phyloP scores from a whole-genome alignment of 2,329 filamentous ascomycete genomes.

The Pezicula carpinea region DNA sequence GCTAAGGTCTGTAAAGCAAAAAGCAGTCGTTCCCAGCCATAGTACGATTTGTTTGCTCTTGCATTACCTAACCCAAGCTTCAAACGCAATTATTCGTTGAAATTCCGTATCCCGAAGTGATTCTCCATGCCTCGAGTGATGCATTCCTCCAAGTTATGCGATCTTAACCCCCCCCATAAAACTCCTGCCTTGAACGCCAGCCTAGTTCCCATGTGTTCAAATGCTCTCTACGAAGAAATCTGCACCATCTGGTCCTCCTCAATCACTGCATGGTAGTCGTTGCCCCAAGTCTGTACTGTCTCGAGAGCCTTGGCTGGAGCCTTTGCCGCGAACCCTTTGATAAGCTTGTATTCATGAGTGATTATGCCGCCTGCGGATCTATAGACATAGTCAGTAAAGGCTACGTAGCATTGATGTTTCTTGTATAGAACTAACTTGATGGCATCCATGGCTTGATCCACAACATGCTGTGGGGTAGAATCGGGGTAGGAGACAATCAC shows the following conservation, averaged over 20 bases:
- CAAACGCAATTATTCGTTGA: too few species aligned
- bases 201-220: neutral
- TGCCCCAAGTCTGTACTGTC: slow-evolving; percentile 58
- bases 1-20: too few species aligned
- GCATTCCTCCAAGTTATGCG: neutral
- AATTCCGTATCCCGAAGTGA: too few species aligned
- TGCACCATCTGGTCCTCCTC: slow-evolving; percentile 71
- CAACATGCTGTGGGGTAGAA: slow-evolving; percentile 58
- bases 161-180: neutral
- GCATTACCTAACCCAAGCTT: too few species aligned
- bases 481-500: slow-evolving; percentile 76
- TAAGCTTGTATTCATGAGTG: slow-evolving; percentile 68
- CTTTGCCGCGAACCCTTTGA: slow-evolving; percentile 72
- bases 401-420: neutral
- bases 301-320: slow-evolving; percentile 66
- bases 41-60: too few species aligned
- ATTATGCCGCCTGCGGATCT: slow-evolving; percentile 65
- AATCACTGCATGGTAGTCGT: slow-evolving; percentile 58
- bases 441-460: slow-evolving; percentile 67
- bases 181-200: neutral
- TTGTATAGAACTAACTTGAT: slow-evolving; percentile 40
- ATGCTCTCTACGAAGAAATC: neutral
- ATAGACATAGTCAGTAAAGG: neutral
- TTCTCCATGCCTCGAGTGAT: too few species aligned
- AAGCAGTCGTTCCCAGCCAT: too few species aligned